Evolutionary conservation across 2,329 filamentous ascomycete species (phyloP).

Genomic region (Aspergillus sp.): DNA sequence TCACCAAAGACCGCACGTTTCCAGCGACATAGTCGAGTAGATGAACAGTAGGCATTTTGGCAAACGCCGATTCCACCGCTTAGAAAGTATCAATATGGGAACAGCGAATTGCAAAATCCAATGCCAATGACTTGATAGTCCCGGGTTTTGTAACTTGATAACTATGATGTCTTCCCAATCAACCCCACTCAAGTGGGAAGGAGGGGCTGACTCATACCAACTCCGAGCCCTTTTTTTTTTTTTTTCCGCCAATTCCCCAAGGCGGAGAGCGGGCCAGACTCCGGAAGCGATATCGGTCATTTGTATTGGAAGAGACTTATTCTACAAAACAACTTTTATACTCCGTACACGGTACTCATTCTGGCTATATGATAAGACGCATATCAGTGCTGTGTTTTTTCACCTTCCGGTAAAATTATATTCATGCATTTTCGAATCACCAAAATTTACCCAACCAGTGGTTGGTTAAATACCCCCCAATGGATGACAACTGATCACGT

Average conservation of each 20-base stretch:
- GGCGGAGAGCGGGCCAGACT: neutral
- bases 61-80: neutral
- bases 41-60: slow-evolving; percentile 49
- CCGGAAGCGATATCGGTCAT: neutral
- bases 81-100: neutral
- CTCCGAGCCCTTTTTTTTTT: slow-evolving; percentile 1
- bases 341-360: neutral
- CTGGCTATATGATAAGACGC: neutral
- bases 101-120: neutral
- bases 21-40: slow-evolving; percentile 85
- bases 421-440: neutral
- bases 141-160: neutral
- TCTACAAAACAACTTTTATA: neutral
- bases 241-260: neutral
- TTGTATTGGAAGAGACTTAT: neutral
- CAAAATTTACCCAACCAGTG: no score
- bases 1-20: slow-evolving; percentile 92
- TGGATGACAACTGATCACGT: no score
- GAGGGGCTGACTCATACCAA: slow-evolving; percentile 8
- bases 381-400: neutral
- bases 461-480: no score
- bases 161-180: neutral
- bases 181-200: slow-evolving; percentile 1
- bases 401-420: neutral
- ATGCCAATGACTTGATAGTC: neutral